phyloP scores from a whole-genome alignment of 495 filamentous ascomycete species.

The Tuber calosporum region DNA sequence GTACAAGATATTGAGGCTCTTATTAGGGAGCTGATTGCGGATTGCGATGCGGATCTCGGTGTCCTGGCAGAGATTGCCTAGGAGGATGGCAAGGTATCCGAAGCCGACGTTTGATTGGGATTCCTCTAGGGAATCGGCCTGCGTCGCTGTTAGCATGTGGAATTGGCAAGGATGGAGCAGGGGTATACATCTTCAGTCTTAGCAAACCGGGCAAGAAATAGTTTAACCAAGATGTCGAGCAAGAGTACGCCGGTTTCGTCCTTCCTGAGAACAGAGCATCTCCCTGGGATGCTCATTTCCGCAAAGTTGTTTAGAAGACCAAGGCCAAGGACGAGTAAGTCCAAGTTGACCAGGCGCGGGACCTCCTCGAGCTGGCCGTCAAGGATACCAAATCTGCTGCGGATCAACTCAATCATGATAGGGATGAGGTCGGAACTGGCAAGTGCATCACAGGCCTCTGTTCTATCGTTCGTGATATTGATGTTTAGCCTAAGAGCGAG shows the following conservation, averaged over 20 bases:
- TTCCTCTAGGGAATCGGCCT: constrained; percentile 80
- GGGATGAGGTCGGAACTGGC: constrained; percentile 46
- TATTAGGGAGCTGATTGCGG: constrained; percentile 50
- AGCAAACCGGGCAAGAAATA: constrained; percentile 44
- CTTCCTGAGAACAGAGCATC: constrained; percentile 15
- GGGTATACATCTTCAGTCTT: constrained; percentile 49
- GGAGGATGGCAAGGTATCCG: constrained; percentile 79
- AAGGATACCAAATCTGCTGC: constrained; percentile 43
- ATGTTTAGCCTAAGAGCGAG: constrained; percentile 63
- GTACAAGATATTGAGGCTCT: constrained; percentile 57
- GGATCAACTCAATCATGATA: constrained; percentile 40
- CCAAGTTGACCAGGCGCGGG: constrained; percentile 50
- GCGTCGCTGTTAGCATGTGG: constrained; percentile 13
- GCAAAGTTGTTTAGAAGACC: constrained; percentile 85
- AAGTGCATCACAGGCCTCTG: constrained; percentile 59
- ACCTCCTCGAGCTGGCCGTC: constrained; percentile 46
- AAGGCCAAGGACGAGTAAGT: constrained; percentile 68
- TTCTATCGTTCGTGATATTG: constrained; percentile 80
- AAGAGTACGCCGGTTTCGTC: constrained; percentile 28
- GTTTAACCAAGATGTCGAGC: constrained; percentile 46
- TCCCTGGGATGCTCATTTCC: constrained; percentile 55
- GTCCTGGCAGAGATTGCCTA: constrained; percentile 70
- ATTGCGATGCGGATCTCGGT: constrained; percentile 50
- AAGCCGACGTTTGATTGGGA: constrained; percentile 80
- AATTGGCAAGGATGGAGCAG: neutral